Evolutionary conservation across 2,329 filamentous ascomycete species (phyloP).

Genomic region (Bretziella fagacearum): DNA sequence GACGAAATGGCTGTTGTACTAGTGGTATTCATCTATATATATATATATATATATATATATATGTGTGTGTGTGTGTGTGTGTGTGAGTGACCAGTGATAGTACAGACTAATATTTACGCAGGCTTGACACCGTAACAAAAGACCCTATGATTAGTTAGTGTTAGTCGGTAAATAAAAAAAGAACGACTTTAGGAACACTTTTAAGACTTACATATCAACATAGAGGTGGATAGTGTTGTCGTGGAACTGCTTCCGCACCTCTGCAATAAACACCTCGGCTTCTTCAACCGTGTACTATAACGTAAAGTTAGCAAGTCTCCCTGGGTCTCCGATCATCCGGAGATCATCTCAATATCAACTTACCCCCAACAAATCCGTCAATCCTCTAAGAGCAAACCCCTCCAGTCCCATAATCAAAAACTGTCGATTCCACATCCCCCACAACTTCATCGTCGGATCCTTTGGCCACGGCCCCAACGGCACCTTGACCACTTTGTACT

Average conservation of each 20-base stretch:
- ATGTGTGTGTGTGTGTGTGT: too few species aligned
- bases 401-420: constrained; percentile 18
- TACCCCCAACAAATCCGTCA: constrained; percentile 15
- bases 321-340: too few species aligned
- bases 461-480: constrained; percentile 20
- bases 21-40: not conserved
- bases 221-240: constrained; percentile 22
- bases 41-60: not conserved
- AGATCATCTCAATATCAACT: not conserved
- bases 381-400: constrained; percentile 17
- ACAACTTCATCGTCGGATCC: constrained; percentile 19
- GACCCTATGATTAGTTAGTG: not conserved
- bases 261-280: constrained; percentile 22
- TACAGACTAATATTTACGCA: not conserved
- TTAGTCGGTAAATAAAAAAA: not conserved
- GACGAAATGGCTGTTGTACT: not conserved
- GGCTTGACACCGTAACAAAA: not conserved
- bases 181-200: not conserved
- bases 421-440: constrained; percentile 18
- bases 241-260: constrained; percentile 20
- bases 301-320: not conserved
- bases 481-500: constrained; percentile 8
- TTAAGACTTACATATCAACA: constrained; percentile 13
- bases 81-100: too few species aligned
- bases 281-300: constrained; percentile 16